These are phyloP conservation scores for Yueomyces sp. DNA, from an alignment of 805 yeast genomes.

Conservation along the genomic window DNA sequence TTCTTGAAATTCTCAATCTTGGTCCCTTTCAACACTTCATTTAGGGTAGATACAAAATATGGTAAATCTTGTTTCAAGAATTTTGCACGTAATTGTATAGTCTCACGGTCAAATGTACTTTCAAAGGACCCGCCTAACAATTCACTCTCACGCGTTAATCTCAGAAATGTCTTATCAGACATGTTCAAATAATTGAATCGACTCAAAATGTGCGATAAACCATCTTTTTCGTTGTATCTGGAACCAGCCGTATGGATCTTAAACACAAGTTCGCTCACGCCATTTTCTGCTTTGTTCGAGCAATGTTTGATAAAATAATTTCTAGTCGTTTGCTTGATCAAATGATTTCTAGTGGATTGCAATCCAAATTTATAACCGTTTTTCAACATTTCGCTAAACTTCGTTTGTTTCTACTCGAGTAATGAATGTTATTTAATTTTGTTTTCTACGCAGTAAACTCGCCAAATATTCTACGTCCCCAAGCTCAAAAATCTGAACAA, in stretches of 20 bases:
- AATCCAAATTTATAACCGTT: too few relatives aligned
- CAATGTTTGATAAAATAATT: constrained; percentile 27
- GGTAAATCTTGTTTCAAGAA: constrained; percentile 86
- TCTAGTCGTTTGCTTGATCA: constrained; percentile 21
- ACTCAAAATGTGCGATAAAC: constrained; percentile 75
- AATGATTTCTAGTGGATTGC: constrained; percentile 10
- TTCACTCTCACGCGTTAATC: constrained; percentile 90
- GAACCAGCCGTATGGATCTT: constrained; percentile 73
- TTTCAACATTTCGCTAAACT: too few relatives aligned
- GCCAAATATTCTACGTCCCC: too few relatives aligned
- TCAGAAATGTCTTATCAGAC: constrained; percentile 68
- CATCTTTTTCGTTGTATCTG: constrained; percentile 54
- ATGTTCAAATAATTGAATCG: constrained; percentile 80
- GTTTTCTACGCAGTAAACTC: too few relatives aligned
- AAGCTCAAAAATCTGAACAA: too few relatives aligned
- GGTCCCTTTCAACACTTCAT: constrained; percentile 57
- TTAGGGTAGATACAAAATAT: constrained; percentile 76
- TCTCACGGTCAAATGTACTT: constrained; percentile 68
- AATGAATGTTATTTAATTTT: too few relatives aligned
- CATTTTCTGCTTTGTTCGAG: constrained; percentile 46
- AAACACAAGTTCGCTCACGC: constrained; percentile 64
- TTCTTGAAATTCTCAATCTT: constrained; percentile 42
- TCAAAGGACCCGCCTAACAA: constrained; percentile 75
- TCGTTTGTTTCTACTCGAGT: too few relatives aligned
- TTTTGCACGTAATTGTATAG: constrained; percentile 62